A percentile compares a stretch with the other conserved stretches of the same genome.
Evolutionary conservation across 1,284 basidiomycete species (phyloP).

Genomic region (Microbotryomycetes sp.): DNA sequence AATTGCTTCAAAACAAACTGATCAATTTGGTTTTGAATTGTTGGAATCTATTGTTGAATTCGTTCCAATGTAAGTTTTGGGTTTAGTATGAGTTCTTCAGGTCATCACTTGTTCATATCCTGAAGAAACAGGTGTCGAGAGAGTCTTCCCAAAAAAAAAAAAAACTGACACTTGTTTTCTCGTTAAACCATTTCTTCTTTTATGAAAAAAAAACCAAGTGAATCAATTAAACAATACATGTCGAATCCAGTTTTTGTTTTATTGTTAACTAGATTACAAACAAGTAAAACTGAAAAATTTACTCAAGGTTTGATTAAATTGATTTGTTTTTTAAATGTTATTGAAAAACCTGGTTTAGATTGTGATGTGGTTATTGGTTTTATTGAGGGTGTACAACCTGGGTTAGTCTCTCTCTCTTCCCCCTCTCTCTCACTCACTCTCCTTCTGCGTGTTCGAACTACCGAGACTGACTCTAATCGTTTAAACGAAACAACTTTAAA

Average conservation of each 20-base stretch:
- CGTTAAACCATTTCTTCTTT: no score
- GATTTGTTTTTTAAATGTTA: conserved; percentile 64
- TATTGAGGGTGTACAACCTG: conserved; percentile 76
- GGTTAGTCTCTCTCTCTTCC: conserved; percentile 50
- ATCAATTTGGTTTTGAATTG: conserved; percentile 85
- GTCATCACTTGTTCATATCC: no score
- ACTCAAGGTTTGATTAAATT: conserved; percentile 77
- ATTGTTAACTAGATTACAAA: conserved; percentile 76
- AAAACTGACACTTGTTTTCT: neutral
- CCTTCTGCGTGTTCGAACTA: neutral
- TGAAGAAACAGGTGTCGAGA: no score
- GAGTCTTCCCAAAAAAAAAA: no score
- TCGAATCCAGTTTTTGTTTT: conserved; percentile 66
- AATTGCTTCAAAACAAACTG: conserved; percentile 80
- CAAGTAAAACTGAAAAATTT: conserved; percentile 83
- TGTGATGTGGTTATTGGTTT: conserved; percentile 71
- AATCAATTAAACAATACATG: conserved; percentile 64
- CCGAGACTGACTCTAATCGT: neutral
- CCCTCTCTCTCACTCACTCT: neutral
- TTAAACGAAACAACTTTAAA: no score
- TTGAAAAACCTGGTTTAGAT: conserved; percentile 63
- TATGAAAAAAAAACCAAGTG: conserved; percentile 44
- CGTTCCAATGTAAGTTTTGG: conserved; percentile 67
- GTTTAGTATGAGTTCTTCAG: no score
- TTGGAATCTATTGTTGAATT: conserved; percentile 68